Evolutionary conservation across 2,329 filamentous ascomycete species (phyloP), one percentile per base, ranked within the genome.

Genomic region (Colletotrichum tanaceti): DNA sequence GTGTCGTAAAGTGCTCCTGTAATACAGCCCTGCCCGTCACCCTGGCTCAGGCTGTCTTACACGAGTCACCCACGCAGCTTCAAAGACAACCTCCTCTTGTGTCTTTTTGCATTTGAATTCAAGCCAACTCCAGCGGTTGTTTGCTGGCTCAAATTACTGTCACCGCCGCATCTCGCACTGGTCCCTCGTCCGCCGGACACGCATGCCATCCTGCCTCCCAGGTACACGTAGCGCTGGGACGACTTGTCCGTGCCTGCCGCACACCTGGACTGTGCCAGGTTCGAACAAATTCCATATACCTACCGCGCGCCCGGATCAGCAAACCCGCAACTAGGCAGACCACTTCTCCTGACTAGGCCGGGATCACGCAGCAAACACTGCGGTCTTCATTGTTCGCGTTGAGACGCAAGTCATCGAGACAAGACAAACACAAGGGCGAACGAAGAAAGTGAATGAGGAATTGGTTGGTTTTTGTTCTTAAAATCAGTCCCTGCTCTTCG

Each of bases 21-120:
- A 65, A 14, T 59, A 11, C 38, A 57, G 62, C 62, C 61, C 55
- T 55, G 62, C 65, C 62, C 32, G 20, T 53, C 35, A 55, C 49
- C 55, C 65, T 65, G 65, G 65, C 62, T 50, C 14, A 59, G 55
- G 65, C 55, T 68, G 62, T 39, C 44, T 49, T 68, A 41, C 58
- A 53, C 55, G 54, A 58, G 22, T 41, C 47, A 52, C 24, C 16
- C 41, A 35, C 32, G 46, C 62, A 60, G 35, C 55, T 39, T 28
- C 32, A 38, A 38, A 22, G 44, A n/a, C 38, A 50, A n/a, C 28
- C 47, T 49, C n/a, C 20, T 49, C 38, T 43, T 52, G 62, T 43
- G 52, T 63, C 50, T 49, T 63, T 32, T 54, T 60, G 47, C 43
- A 22, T 50, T 41, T 43, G 44, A 54, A 43, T 43, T 35, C 61